A percentile compares a stretch with the other conserved stretches of the same genome.
Evolutionary conservation across 2,329 filamentous ascomycete genomes (phyloP).

Genomic region (Rhexocercosporidium sp.): DNA sequence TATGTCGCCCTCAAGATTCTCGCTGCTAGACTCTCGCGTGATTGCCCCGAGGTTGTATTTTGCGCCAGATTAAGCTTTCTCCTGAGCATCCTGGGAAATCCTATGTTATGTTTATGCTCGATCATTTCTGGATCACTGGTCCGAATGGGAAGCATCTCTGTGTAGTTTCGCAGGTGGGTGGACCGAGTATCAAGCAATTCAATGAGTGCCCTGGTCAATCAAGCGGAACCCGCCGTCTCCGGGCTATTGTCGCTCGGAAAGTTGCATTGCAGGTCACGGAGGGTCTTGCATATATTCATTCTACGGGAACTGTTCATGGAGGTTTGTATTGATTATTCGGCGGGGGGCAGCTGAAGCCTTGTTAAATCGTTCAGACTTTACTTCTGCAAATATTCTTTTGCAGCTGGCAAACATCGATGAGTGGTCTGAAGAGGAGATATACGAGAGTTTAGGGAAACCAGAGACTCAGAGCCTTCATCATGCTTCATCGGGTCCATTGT

Average conservation of each 20-base stretch:
- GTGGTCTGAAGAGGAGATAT: constrained; percentile 23
- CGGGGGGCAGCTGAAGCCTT: too few species aligned
- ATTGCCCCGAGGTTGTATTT: constrained; percentile 29
- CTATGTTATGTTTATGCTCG: constrained; percentile 29
- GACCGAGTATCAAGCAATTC: constrained; percentile 32
- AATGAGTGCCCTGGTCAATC: constrained; percentile 29
- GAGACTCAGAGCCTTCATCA: constrained; percentile 18
- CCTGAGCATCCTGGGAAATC: constrained; percentile 21
- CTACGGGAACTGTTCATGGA: constrained; percentile 27
- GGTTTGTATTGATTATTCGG: constrained; percentile 20
- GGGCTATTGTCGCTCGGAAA: constrained; percentile 25
- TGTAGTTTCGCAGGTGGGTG: constrained; percentile 42
- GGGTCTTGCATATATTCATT: constrained; percentile 31
- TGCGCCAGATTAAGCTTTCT: too few species aligned
- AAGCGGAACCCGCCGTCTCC: constrained; percentile 27
- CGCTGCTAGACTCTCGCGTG: constrained; percentile 22
- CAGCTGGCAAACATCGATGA: constrained; percentile 30
- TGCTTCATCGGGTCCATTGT: constrained; percentile 6
- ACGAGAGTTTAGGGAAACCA: constrained; percentile 26
- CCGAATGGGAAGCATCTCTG: constrained; percentile 53
- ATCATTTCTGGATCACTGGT: constrained; percentile 40
- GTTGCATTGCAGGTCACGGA: constrained; percentile 28
- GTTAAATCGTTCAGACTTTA: constrained; percentile 21
- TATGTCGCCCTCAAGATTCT: constrained; percentile 34
- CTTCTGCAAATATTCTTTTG: constrained; percentile 28